A percentile compares a stretch with the other conserved stretches of the same genome.
Evolutionary conservation across 495 filamentous ascomycete species (phyloP).

Genomic region (Trichodelitschia bisporula): DNA sequence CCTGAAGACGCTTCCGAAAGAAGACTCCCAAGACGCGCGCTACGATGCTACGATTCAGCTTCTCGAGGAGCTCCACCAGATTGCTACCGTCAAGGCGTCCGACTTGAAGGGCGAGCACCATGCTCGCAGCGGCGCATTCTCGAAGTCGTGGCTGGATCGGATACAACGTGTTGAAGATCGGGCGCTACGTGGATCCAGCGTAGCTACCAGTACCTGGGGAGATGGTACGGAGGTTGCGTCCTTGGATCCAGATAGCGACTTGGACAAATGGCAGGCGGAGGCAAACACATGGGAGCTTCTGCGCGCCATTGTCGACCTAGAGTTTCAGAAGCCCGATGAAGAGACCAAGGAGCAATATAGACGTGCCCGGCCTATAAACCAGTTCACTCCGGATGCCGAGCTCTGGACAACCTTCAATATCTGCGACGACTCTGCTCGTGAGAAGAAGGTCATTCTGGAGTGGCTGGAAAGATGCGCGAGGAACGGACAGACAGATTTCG

Average conservation of each 20-base stretch:
- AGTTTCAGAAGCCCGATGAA: slow-evolving; percentile 9
- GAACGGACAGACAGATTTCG: slow-evolving; percentile 37
- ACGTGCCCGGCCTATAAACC: slow-evolving; percentile 1
- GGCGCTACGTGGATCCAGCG: no score
- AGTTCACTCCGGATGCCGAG: slow-evolving; percentile 31
- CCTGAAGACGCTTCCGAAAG: slow-evolving; percentile 7
- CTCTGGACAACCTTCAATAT: slow-evolving; percentile 39
- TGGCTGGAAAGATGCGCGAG: slow-evolving; percentile 61
- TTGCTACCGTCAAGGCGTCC: slow-evolving; percentile 13
- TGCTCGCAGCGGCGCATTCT: slow-evolving; percentile 1
- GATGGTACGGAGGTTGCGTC: no score
- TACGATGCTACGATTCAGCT: slow-evolving; percentile 11
- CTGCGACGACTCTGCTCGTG: slow-evolving; percentile 41
- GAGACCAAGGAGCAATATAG: slow-evolving; percentile 16
- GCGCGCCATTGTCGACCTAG: slow-evolving; percentile 27
- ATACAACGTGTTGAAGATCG: no score
- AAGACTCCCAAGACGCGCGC: slow-evolving; percentile 1
- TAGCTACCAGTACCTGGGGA: no score
- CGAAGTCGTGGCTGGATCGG: no score
- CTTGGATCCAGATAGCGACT: no score
- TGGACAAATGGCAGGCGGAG: slow-evolving; percentile 40
- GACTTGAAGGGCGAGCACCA: slow-evolving; percentile 11
- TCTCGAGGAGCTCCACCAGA: slow-evolving; percentile 14
- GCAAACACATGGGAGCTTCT: slow-evolving; percentile 78
- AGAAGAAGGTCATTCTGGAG: slow-evolving; percentile 49